Conservation (phyloP, 345 rosid species). For the Aquilaria sinensis region DNA sequence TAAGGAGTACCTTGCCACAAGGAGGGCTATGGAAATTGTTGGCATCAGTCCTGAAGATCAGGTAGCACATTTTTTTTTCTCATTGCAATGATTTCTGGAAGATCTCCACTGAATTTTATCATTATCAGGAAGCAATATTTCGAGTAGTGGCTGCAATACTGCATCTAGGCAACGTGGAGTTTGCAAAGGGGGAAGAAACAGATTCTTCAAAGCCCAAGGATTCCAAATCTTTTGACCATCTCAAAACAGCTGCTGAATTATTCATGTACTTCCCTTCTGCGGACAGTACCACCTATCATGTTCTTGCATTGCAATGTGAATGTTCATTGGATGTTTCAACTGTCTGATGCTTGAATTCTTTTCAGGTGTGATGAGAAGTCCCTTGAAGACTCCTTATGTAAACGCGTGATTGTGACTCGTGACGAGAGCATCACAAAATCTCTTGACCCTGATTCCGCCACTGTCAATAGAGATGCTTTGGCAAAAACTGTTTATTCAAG, state of each 20-base stretch:
- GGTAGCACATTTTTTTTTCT: constrained; percentile 24
- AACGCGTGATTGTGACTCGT: constrained; percentile 75
- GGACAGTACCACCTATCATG: too few species aligned
- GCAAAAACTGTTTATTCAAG: constrained; percentile 71
- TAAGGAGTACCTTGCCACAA: constrained; percentile 64
- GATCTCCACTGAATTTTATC: not conserved
- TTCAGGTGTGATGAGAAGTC: constrained; percentile 62
- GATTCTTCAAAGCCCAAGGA: constrained; percentile 74
- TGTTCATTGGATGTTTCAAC: not conserved
- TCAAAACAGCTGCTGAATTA: constrained; percentile 59
- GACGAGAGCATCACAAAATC: constrained; percentile 68
- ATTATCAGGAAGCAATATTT: constrained; percentile 60
- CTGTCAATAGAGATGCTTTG: constrained; percentile 62
- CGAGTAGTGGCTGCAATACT: constrained; percentile 70
- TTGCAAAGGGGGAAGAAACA: constrained; percentile 56
- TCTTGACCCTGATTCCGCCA: constrained; percentile 53
- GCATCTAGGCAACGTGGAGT: constrained; percentile 68
- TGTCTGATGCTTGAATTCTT: not conserved
- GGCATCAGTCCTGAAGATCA: constrained; percentile 59
- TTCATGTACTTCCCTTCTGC: constrained; percentile 31
- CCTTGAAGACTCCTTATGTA: constrained; percentile 65
- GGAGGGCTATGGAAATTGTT: constrained; percentile 80
- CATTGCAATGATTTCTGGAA: not conserved
- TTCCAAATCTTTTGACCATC: constrained; percentile 54
- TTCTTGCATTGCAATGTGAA: too few species aligned